A percentile compares a stretch with the other conserved stretches of the same genome.
Evolutionary conservation across 2,329 filamentous ascomycete genomes (phyloP).

Genomic region (Alternaria angustiovoidea): DNA sequence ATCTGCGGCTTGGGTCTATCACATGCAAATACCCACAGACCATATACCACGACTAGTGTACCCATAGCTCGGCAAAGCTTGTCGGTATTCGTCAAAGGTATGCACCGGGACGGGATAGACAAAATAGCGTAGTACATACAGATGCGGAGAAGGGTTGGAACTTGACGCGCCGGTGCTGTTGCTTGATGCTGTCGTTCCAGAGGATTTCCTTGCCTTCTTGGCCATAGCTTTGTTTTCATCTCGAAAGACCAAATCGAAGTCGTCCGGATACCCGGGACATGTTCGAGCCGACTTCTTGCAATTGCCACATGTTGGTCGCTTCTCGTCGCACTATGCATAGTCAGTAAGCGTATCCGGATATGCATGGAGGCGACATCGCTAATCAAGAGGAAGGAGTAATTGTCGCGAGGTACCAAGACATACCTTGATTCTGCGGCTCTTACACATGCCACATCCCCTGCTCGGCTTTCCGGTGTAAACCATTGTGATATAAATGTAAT

Average conservation of each 20-base stretch:
- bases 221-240: slow-evolving; percentile 76
- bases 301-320: slow-evolving; percentile 46
- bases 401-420: slow-evolving; percentile 26
- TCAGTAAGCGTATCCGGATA: slow-evolving; percentile 13
- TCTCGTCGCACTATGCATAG: slow-evolving; percentile 45
- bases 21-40: slow-evolving; percentile 1
- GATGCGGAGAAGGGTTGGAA: slow-evolving; percentile 42
- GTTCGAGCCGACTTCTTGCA: slow-evolving; percentile 44
- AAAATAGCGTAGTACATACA: slow-evolving; percentile 33
- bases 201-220: slow-evolving; percentile 63
- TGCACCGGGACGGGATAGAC: neutral
- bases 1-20: neutral
- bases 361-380: neutral
- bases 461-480: slow-evolving; percentile 54
- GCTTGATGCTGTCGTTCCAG: slow-evolving; percentile 26
- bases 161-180: slow-evolving; percentile 27
- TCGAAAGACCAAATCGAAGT: slow-evolving; percentile 76
- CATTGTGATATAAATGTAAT: slow-evolving; percentile 36
- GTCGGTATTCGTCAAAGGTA: neutral
- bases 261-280: slow-evolving; percentile 60
- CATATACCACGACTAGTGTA: neutral
- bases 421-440: slow-evolving; percentile 77
- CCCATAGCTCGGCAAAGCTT: neutral
- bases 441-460: slow-evolving; percentile 75
- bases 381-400: slow-evolving; percentile 12